These are phyloP conservation scores for Cladosporium cucumerinum DNA, from an alignment of 2,329 filamentous ascomycete genomes.

Conservation along the genomic window DNA sequence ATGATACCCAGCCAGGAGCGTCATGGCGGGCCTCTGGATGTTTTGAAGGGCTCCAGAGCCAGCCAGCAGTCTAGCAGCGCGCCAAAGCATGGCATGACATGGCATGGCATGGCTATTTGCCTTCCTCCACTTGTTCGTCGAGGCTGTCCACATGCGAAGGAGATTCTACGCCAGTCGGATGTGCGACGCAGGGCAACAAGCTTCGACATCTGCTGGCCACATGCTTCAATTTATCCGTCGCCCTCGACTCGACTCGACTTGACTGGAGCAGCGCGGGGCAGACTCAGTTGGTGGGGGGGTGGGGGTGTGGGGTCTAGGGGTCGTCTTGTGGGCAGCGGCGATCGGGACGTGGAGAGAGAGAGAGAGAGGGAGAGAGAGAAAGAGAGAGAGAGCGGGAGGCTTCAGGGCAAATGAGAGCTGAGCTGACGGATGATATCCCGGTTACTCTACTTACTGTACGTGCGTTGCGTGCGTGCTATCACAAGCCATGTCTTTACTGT, in stretches of 20 bases:
- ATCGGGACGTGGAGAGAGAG: constrained; percentile 11
- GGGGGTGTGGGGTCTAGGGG: no score
- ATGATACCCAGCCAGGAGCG: neutral
- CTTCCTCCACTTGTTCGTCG: neutral
- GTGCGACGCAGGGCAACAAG: constrained; percentile 8
- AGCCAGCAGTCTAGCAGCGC: neutral
- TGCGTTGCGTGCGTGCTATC: no score
- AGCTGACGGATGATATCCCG: neutral
- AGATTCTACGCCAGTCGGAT: constrained; percentile 9
- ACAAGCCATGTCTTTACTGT: no score
- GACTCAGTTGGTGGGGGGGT: neutral
- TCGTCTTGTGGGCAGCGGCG: neutral
- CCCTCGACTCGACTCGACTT: neutral
- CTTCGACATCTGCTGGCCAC: neutral
- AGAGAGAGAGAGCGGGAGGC: no score
- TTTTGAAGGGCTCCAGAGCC: neutral
- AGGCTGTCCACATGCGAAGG: neutral
- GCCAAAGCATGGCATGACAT: constrained; percentile 11
- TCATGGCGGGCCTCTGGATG: neutral
- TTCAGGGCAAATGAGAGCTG: neutral
- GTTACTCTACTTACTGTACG: no score
- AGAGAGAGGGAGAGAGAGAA: no score
- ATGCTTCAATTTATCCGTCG: neutral
- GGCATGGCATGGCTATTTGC: constrained; percentile 5
- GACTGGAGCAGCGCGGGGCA: constrained; percentile 2